Base-by-base conservation (phyloP, 805 yeast genomes). In the Candida alai region DNA sequence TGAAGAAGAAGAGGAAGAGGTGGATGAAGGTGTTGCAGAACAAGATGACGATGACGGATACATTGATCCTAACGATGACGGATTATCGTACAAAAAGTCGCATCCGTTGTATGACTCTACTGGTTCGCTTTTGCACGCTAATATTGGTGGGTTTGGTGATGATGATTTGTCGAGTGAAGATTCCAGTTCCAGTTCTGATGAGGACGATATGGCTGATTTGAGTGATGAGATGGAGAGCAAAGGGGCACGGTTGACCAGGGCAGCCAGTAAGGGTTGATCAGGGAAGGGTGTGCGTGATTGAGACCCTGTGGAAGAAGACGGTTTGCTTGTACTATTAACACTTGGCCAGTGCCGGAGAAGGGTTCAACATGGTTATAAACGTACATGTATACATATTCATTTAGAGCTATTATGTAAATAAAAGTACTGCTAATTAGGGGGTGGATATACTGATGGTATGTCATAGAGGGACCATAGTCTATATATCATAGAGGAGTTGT, bases 1-100 rank as follows among this genome's bases (percentile, higher is more conserved):
- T 13, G 32, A 29, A 33, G 40, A 28, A 39, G 40, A 37, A 24
- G 40, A 37, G 6, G 62, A 54, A 22, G 65, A 58, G 7, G 54
- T 47, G 12, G 58, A 56, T 23, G 61, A 54, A 28, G 44, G 48
- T 12, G 45, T 20, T 12, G 13, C 23, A n/a, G 14, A 13, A 29
- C 25, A 34, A 13, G 66, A 65, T 19, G 73, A 73, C 18, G 84
- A 74, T 10, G 87, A 82, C 40, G 88, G 80, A 40, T 81, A 83
- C 48, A 76, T 75, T 46, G 89, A 83, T 51, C 89, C 90, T 1
- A 81, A 83, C 49, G 90, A 84, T 53, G 90, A 83, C 49, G 90
- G 90, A 0, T 77, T 75, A 50, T 78, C 85, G 1, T 83, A 83
- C 54, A 76, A 77, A 34, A 80, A 76, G 51, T 66, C 70, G 16